These are phyloP conservation scores for Hanseniaspora osmophila DNA, from an alignment of 805 yeast genomes.

Conservation along the genomic window DNA sequence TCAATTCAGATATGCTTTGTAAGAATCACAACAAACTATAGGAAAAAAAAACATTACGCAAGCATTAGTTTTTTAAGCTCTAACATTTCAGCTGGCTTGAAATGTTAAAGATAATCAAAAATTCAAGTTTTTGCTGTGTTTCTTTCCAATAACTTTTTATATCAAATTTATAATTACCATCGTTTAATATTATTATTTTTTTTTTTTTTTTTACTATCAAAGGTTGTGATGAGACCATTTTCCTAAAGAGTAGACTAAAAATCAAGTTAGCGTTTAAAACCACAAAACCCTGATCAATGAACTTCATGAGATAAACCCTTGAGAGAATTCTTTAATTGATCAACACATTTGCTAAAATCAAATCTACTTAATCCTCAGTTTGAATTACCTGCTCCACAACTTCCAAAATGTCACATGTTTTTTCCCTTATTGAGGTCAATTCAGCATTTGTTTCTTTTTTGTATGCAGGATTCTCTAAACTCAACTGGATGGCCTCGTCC, in stretches of 20 bases:
- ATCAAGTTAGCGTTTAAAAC: too few relatives aligned
- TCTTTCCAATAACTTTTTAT: too few relatives aligned
- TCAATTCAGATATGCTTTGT: constrained; percentile 17
- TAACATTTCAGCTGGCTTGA: too few relatives aligned
- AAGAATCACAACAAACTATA: neutral
- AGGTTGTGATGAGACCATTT: neutral
- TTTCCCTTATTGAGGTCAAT: constrained; percentile 4
- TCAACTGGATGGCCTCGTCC: constrained; percentile 51
- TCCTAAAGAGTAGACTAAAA: too few relatives aligned
- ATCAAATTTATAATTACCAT: neutral
- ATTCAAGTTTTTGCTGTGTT: too few relatives aligned
- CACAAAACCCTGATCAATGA: too few relatives aligned
- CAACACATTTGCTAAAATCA: too few relatives aligned
- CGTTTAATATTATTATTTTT: neutral
- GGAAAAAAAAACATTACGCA: too few relatives aligned
- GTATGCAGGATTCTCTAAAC: constrained; percentile 38
- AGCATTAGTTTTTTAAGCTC: too few relatives aligned
- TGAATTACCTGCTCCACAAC: constrained; percentile 28
- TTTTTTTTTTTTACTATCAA: neutral
- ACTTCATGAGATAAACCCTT: too few relatives aligned
- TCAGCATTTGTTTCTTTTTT: constrained; percentile 6
- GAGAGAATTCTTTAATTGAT: too few relatives aligned
- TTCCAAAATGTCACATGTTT: constrained; percentile 25
- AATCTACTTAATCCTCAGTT: constrained; percentile 8
- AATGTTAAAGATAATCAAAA: too few relatives aligned